Conservation (phyloP, 306 rosid species). For the Cucurbita maxima region DNA sequence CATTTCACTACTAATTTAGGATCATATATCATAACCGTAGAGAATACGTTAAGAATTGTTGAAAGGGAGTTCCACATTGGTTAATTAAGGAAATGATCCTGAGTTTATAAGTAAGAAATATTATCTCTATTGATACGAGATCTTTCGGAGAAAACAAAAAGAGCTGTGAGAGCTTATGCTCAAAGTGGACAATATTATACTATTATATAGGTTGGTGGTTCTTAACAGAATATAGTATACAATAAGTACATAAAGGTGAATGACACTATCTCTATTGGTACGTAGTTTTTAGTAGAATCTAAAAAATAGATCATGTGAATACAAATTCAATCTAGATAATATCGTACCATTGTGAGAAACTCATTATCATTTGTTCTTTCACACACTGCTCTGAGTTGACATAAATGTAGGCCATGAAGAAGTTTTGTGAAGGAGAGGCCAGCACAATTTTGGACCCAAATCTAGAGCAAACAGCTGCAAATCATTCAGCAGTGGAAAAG, state of each 20-base stretch:
- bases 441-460: constrained; percentile 50
- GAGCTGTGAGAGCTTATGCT: too few species aligned
- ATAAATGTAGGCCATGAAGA: constrained; percentile 74
- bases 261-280: not conserved
- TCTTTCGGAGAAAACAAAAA: too few species aligned
- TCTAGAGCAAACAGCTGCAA: constrained; percentile 39
- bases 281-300: not conserved
- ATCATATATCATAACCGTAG: not conserved
- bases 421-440: constrained; percentile 49
- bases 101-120: too few species aligned
- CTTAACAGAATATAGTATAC: not conserved
- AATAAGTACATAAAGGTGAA: not conserved
- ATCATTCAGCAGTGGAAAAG: constrained; percentile 46
- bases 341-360: not conserved
- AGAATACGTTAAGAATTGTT: not conserved
- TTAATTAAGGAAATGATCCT: too few species aligned
- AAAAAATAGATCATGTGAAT: not conserved
- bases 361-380: not conserved
- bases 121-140: not conserved
- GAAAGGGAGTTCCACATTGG: too few species aligned
- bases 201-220: too few species aligned
- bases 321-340: not conserved
- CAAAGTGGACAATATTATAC: too few species aligned
- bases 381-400: not conserved
- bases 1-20: not conserved